phyloP scores from a whole-genome alignment of 345 rosid genomes.

The Populus simonii region DNA sequence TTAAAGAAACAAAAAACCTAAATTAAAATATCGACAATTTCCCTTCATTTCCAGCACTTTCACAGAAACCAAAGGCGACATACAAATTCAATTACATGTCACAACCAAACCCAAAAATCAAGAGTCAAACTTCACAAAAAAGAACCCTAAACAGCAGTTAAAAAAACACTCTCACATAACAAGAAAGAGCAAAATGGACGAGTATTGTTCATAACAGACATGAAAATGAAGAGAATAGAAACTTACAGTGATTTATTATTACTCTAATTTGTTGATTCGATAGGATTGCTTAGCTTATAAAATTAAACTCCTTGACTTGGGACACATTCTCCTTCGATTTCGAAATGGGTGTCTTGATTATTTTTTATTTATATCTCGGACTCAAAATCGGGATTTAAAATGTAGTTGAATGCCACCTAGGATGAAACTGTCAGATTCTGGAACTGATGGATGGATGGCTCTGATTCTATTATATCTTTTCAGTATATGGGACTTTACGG shows the following conservation, averaged over 20 bases:
- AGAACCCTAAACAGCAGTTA: conserved; percentile 7
- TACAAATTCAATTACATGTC: background rate
- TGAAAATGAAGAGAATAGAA: background rate
- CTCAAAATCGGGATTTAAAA: conserved; percentile 69
- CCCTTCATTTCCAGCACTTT: conserved; percentile 13
- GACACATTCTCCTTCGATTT: background rate
- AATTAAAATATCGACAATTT: conserved; percentile 9
- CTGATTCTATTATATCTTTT: conserved; percentile 21
- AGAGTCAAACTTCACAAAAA: background rate
- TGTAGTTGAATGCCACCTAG: conserved; percentile 51
- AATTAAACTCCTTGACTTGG: background rate
- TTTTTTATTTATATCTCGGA: conserved; percentile 35
- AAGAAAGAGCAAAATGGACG: background rate
- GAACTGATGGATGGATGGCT: conserved; percentile 31
- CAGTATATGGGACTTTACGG: conserved; percentile 19
- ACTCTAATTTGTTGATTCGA: background rate
- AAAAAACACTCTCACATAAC: background rate
- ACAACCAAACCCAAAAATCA: background rate
- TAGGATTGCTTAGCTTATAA: background rate
- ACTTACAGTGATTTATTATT: background rate
- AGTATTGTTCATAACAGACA: background rate
- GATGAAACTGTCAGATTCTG: conserved; percentile 7
- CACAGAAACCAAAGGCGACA: conserved; percentile 17
- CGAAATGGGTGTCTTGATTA: background rate
- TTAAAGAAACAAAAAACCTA: background rate